phyloP scores from a whole-genome alignment of 2,329 filamentous ascomycete genomes.

The Pyrenophora tritici-repentis region DNA sequence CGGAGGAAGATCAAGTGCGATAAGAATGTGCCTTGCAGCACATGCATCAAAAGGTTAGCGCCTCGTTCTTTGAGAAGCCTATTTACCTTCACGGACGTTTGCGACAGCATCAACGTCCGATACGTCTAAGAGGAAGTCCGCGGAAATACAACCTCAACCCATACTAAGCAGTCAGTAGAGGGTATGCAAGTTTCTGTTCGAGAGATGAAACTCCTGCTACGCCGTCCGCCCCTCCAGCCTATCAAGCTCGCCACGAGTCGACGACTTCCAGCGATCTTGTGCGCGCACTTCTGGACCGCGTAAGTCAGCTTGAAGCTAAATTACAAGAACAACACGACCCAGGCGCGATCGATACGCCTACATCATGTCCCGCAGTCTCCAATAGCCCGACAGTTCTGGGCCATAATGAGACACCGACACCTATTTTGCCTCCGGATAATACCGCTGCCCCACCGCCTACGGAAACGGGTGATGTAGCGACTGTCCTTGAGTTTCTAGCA shows the following conservation, averaged over 20 bases:
- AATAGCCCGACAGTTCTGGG: slow-evolving; percentile 6
- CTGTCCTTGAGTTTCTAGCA: slow-evolving; percentile 55
- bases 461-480: slow-evolving; percentile 47
- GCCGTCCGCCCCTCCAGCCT: neutral
- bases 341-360: neutral
- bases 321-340: slow-evolving; percentile 10
- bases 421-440: neutral
- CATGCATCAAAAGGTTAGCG: slow-evolving; percentile 44
- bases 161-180: slow-evolving; percentile 7
- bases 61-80: neutral
- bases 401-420: slow-evolving; percentile 13
- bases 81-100: neutral
- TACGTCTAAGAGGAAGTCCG: no score
- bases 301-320: slow-evolving; percentile 33
- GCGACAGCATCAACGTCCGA: neutral
- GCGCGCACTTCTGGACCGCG: slow-evolving; percentile 28
- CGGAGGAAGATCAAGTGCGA: slow-evolving; percentile 48
- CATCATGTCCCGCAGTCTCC: neutral
- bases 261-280: slow-evolving; percentile 10
- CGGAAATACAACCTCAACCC: neutral
- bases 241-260: neutral
- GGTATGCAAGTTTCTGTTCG: slow-evolving; percentile 20
- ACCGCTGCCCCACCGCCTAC: neutral
- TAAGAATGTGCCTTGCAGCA: slow-evolving; percentile 50
- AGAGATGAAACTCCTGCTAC: slow-evolving; percentile 11